Conservation (phyloP, 1,284 basidiomycete species). For the Melanopsichium pennsylvanicum region DNA sequence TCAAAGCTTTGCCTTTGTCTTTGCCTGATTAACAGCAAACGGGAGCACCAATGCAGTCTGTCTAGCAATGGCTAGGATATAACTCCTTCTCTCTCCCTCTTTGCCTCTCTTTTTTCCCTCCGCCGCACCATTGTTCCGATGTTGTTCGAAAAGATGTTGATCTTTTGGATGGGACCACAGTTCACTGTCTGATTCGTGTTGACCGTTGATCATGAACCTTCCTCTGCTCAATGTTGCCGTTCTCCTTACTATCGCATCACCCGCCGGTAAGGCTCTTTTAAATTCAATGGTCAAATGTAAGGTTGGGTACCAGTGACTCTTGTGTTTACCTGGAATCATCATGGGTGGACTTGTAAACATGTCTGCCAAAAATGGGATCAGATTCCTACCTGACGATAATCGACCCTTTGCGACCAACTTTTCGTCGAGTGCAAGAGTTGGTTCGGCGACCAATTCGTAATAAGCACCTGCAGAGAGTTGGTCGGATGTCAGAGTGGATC, state of each 20-base stretch:
- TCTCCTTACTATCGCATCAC: neutral
- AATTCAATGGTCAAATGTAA: conserved; percentile 48
- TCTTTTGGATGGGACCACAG: conserved; percentile 41
- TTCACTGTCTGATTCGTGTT: conserved; percentile 43
- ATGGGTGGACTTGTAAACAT: conserved; percentile 33
- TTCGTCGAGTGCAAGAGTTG: neutral
- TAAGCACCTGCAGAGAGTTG: conserved; percentile 15
- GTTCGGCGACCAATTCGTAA: conserved; percentile 11
- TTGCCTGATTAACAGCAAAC: conserved; percentile 31
- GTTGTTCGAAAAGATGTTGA: conserved; percentile 11
- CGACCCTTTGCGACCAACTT: neutral
- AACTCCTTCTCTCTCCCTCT: neutral
- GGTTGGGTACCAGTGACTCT: conserved; percentile 41
- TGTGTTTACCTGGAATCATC: conserved; percentile 27
- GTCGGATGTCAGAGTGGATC: neutral
- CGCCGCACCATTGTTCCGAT: neutral
- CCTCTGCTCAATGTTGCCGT: conserved; percentile 16
- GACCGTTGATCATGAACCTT: conserved; percentile 40
- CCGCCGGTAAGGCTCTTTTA: conserved; percentile 19
- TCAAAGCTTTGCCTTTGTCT: conserved; percentile 21
- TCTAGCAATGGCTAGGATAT: conserved; percentile 34
- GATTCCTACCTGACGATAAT: neutral
- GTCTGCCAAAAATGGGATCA: conserved; percentile 43
- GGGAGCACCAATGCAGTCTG: conserved; percentile 38
- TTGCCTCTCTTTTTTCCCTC: neutral